Base-by-base conservation (phyloP, 345 rosid genomes). In the Chamaenerion angustifolium region DNA sequence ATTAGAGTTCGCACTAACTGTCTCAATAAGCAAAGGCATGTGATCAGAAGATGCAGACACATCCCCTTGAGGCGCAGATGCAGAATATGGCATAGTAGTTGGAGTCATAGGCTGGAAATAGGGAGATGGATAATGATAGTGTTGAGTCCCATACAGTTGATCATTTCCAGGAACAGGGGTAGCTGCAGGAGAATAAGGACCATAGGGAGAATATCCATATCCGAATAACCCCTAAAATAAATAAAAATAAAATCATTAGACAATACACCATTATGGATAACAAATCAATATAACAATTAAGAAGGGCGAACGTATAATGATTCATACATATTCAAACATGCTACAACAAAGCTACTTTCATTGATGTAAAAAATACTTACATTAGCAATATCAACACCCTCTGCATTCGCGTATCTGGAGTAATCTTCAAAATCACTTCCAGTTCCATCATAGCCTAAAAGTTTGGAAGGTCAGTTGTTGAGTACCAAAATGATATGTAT, bases 111-210 rank as follows among this genome's bases (percentile, higher is more conserved):
- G 85, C 58, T 73, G 88, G 58, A 80, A 82, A 58, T 64, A 85
- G 48, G 67, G 61, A 46, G 68, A 45, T 4, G 97, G 97, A 70
- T 89, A 89, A 67, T 89, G 94, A 56, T 89, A 89, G 52, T 89
- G 90, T 67, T 85, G 97, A 49, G 82, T 82, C 25, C 80, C 95
- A 70, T 83, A 85, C 12, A 82, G 51, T 58, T 82, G 97, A 56
- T 85, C 97, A 56, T 76, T 82, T 16, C 85, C 94, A 23, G 97
- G 97, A 59, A 72, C 94, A 1, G 90, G 89, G 10, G 94, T 75
- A 54, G 69, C 63, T 41, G 94, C 88, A 0, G 93, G 95, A 12
- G 97, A 85, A 64, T 85, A 89, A 27, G 97, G 95, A 2, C 57
- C 74, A 65, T 73, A 89, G 0, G 88, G 54, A 31, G 85, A 67